These are phyloP conservation scores for Acanthamoeba culbertsoni DNA, from an alignment of 208 protist species.

Conservation along the genomic window DNA sequence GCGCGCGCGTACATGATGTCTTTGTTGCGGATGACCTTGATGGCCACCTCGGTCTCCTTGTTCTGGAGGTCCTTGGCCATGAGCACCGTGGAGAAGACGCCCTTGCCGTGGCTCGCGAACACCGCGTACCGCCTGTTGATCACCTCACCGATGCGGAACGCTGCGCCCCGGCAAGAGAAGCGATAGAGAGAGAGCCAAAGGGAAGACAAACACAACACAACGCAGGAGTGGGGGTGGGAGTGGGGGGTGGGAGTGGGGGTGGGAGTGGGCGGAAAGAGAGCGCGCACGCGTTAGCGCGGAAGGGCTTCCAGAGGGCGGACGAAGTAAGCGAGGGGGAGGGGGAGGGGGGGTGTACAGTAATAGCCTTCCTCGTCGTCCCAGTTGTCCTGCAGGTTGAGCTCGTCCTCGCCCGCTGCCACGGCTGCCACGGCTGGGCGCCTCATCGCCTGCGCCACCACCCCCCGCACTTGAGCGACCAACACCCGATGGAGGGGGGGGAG, in stretches of 20 bases:
- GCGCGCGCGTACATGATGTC: slow-evolving; percentile 77
- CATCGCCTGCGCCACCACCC: too few relatives aligned
- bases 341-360: neutral
- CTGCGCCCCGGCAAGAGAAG: too few relatives aligned
- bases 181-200: too few relatives aligned
- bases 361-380: slow-evolving; percentile 57
- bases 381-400: slow-evolving; percentile 9
- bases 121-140: slow-evolving; percentile 70
- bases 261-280: too few relatives aligned
- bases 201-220: too few relatives aligned
- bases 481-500: neutral
- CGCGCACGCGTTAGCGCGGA: too few relatives aligned
- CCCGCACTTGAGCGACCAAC: neutral
- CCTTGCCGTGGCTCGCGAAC: slow-evolving; percentile 73
- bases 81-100: slow-evolving; percentile 86
- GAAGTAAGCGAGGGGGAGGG: neutral
- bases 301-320: neutral
- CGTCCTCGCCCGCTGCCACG: neutral
- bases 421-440: neutral
- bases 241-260: too few relatives aligned
- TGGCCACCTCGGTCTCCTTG: slow-evolving; percentile 77
- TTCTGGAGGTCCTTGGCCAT: slow-evolving; percentile 69
- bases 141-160: neutral
- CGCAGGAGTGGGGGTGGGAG: too few relatives aligned
- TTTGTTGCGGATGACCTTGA: slow-evolving; percentile 88